Base-by-base conservation (phyloP, 2,329 filamentous ascomycete species). In the Colletotrichum scovillei region DNA sequence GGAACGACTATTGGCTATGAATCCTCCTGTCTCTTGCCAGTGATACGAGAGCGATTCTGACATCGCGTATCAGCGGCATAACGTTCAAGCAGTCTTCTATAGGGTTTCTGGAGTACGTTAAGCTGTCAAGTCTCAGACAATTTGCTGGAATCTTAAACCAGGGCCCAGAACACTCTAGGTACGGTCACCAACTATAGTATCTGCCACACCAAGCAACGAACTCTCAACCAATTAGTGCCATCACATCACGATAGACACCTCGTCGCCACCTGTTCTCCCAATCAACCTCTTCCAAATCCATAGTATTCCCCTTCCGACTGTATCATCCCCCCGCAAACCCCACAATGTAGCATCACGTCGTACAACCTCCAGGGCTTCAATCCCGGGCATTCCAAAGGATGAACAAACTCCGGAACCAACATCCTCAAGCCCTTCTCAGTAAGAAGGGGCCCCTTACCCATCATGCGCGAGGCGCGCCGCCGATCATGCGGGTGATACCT, bases 271-370 rank as follows among this genome's bases (percentile, higher is more conserved):
- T 42, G 2, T 19, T 32, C 28, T 28, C 26, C 63, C 68, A 70
- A 67, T 70, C 42, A 42, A 7, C 14, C 19, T 32, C 42, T 32
- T 11, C 38, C 63, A 70, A 70, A 35, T 49, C 68, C 68, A 60
- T 70, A 60, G 59, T 4, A 46, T 55, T 63, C 30, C 38, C 38
- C 38, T 5, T 24, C 63, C 42, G 26, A 49, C 42, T 35, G 19
- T 6, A 7, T 0, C 16, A 2, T 42, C 2, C 32, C 35, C 58
- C 58, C 38, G 38, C 38, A n/a, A 49, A 62, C 35, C 12, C 58
- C 62, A 56, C 62, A 38, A 42, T 32, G 60, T 12, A 28, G n/a
- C 9, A 24, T 14, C 42, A n/a, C 42, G 19, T 49, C 42, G 42
- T 49, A 49, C 42, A 49, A 49, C 42, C 42, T 24, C 24, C 24